Evolutionary conservation across 2,329 filamentous ascomycete species (phyloP), one percentile per base, ranked within the genome.

Genomic region (Monosporascus sp.): DNA sequence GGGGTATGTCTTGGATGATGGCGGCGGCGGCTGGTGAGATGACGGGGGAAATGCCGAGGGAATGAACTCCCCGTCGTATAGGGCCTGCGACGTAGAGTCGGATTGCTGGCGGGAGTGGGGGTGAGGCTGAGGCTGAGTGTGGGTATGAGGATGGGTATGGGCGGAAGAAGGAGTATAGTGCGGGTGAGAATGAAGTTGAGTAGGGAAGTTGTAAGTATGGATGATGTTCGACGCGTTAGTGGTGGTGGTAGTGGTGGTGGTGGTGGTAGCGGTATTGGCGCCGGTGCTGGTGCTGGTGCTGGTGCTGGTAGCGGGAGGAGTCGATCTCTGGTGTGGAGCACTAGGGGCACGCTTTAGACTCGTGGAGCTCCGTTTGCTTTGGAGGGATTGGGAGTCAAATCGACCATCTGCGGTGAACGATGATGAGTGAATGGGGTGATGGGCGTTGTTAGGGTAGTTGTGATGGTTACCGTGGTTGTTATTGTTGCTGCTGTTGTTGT

Each of bases 341-440:
- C 80, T 84, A 60, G 82, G 81, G 66, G 80, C 76, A 68, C 81
- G 78, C 68, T 75, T 79, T 68, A 86, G 74, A 69, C 80, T 85
- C 64, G 79, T 78, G 61, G 82, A 84, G 78, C 82, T 86, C 70
- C 78, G 78, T 76, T 84, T 79, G 74, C 79, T 84, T 70, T 78
- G 75, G 63, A 85, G 71, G 61, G 79, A 83, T 64, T 74, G 74
- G 70, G 77, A 72, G 73, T 84, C 80, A 72, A 76, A 74, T 62
- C 72, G 71, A 72, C 74, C 72, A 74, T 82, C 78, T 72, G 78
- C 70, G 75, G 65, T 74, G 55, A 60, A 54, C 18, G 65, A 74
- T 49, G 72, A 77, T 58, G 77, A 73, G 65, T 79, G 74, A 55
- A 75, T 70, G 66, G 78, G 74, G 58, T 75, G 72, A 40, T n/a